Conservation (phyloP, 257 asterid species). For the Orobanche coerulescens region DNA sequence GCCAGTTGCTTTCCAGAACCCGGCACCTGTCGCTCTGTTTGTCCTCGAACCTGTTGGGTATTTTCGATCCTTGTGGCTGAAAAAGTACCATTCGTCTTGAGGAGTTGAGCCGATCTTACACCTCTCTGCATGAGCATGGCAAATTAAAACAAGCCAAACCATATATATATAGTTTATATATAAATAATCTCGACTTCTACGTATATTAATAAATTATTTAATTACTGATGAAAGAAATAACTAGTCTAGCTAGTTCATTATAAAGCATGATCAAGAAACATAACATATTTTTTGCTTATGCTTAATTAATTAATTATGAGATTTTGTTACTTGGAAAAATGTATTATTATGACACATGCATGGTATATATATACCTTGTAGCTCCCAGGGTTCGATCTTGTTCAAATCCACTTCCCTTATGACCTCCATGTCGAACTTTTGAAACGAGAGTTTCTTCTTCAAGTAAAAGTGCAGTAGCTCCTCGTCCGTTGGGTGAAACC, state of each 20-base stretch:
- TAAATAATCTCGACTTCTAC: too few species aligned
- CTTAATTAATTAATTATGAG: too few species aligned
- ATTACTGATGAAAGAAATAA: too few species aligned
- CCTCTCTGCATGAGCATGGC: constrained; percentile 29
- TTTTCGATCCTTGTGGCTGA: constrained; percentile 92
- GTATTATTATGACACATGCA: too few species aligned
- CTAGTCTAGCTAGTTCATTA: too few species aligned
- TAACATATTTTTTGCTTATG: too few species aligned
- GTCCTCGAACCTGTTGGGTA: constrained; percentile 92
- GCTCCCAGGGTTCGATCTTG: constrained; percentile 89
- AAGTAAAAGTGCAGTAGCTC: constrained; percentile 88
- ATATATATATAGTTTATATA: too few species aligned
- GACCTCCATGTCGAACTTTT: constrained; percentile 92
- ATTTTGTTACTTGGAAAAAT: too few species aligned
- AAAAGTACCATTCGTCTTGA: constrained; percentile 85
- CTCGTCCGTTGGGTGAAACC: constrained; percentile 91
- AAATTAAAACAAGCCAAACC: too few species aligned
- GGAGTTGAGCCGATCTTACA: constrained; percentile 91
- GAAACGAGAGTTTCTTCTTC: constrained; percentile 74
- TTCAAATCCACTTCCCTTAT: constrained; percentile 80
- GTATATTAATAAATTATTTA: too few species aligned
- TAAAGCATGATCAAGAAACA: too few species aligned
- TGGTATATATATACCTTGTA: constrained; percentile 50
- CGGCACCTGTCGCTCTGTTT: constrained; percentile 77
- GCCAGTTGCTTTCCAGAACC: constrained; percentile 95